phyloP scores from a whole-genome alignment of 768 basidiomycete genomes.

The Russula sp. region DNA sequence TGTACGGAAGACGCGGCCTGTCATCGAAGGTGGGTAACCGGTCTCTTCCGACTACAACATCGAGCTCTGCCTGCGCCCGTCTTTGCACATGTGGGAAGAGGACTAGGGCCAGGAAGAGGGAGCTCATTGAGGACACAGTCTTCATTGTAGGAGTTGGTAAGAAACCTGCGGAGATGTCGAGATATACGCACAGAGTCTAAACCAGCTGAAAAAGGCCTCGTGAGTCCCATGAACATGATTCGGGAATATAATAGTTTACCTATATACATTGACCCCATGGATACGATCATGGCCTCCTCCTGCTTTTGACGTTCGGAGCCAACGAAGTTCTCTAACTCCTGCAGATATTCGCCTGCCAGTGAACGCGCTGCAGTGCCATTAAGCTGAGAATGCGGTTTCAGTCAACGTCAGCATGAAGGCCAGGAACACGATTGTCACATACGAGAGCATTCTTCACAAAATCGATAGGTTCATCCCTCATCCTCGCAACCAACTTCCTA shows the following conservation, averaged over 20 bases:
- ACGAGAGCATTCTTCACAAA: conserved; percentile 13
- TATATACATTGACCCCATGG: conserved; percentile 8
- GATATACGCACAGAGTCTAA: conserved; percentile 2
- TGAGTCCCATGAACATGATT: not conserved
- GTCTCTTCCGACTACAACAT: conserved; percentile 32
- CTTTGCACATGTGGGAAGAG: conserved; percentile 16
- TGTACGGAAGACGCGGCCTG: conserved; percentile 12
- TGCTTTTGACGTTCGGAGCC: not conserved
- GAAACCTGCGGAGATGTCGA: not conserved
- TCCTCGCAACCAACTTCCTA: not conserved
- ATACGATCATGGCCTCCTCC: not conserved
- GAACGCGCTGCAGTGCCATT: conserved; percentile 14
- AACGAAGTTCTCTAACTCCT: conserved; percentile 4
- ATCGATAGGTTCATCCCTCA: not conserved
- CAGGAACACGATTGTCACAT: not conserved
- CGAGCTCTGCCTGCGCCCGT: conserved; percentile 33
- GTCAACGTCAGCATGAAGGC: not conserved
- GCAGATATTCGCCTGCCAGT: conserved; percentile 9
- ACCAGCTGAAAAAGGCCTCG: conserved; percentile 1
- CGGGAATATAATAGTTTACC: not conserved
- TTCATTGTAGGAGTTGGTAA: not conserved
- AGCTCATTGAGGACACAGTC: conserved; percentile 14
- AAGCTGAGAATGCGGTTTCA: not conserved
- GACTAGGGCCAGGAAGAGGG: conserved; percentile 12
- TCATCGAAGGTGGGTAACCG: conserved; percentile 35